These are phyloP conservation scores for Fusarium decemcellulare DNA, from an alignment of 2,329 filamentous ascomycete species.

Conservation along the genomic window DNA sequence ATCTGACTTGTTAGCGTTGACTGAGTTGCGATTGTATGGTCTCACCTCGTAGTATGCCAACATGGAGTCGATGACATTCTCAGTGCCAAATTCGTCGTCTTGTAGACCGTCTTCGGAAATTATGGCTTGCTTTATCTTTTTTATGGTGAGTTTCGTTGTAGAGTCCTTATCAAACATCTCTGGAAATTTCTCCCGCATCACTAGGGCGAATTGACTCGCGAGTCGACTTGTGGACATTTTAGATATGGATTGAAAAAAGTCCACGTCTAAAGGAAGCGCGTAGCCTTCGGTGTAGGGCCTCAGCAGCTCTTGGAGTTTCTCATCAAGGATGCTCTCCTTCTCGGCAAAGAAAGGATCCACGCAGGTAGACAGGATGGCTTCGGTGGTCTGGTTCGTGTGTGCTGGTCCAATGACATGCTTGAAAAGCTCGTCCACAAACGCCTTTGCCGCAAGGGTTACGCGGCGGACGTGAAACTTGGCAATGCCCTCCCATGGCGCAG, in stretches of 20 bases:
- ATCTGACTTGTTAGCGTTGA: conserved; percentile 47
- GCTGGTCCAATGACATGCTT: conserved; percentile 47
- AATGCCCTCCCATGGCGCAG: conserved; percentile 56
- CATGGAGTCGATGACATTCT: conserved; percentile 61
- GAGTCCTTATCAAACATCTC: conserved; percentile 35
- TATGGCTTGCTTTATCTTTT: conserved; percentile 23
- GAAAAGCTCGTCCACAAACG: conserved; percentile 56
- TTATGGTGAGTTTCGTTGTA: neutral
- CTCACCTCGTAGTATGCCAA: conserved; percentile 60
- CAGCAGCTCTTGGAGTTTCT: conserved; percentile 58
- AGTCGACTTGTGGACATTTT: conserved; percentile 12
- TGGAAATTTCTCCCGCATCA: conserved; percentile 26
- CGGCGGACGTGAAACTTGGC: conserved; percentile 53
- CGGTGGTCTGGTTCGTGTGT: conserved; percentile 30
- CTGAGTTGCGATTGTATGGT: fast-evolving
- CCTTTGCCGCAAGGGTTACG: conserved; percentile 47
- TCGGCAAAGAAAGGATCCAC: conserved; percentile 53
- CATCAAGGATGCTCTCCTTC: conserved; percentile 45
- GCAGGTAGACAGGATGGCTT: conserved; percentile 42
- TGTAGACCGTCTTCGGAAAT: conserved; percentile 20
- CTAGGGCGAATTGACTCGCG: conserved; percentile 35
- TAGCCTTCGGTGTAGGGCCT: conserved; percentile 53
- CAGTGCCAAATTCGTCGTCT: conserved; percentile 51
- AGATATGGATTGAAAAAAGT: conserved; percentile 45
- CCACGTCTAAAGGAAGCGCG: conserved; percentile 44